Evolutionary conservation across 2,329 filamentous ascomycete genomes (phyloP).

Genomic region (Cladorrhinum sp.): DNA sequence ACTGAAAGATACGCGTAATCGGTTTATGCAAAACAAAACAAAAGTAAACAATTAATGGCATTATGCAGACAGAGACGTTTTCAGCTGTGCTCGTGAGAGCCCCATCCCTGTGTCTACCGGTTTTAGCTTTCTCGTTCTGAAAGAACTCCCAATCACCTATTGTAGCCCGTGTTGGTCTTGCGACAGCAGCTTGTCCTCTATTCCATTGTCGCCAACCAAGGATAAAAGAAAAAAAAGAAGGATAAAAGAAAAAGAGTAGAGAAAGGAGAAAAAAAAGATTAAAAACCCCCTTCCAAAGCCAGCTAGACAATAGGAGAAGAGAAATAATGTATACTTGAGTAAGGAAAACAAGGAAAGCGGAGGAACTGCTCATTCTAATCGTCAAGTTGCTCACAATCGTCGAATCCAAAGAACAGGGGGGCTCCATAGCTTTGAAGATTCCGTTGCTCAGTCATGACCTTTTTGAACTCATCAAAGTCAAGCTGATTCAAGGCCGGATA

Average conservation of each 20-base stretch:
- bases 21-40: no score
- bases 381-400: no score
- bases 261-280: neutral
- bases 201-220: no score
- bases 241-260: neutral
- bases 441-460: neutral
- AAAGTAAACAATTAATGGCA: neutral
- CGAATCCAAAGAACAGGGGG: neutral
- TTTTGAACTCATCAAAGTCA: conserved; percentile 11
- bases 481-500: conserved; percentile 20
- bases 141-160: neutral
- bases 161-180: neutral
- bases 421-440: neutral
- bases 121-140: neutral
- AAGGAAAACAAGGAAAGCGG: neutral
- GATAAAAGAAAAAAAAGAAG: no score
- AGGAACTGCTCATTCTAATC: neutral
- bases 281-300: no score
- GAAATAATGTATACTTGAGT: no score
- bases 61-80: neutral
- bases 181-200: neutral
- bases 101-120: neutral
- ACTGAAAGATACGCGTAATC: no score
- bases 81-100: neutral
- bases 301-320: no score